A percentile compares a stretch with the other conserved stretches of the same genome.
Evolutionary conservation across 176 grass and related monocot species (phyloP).

Genomic region (Eleusine coracana): DNA sequence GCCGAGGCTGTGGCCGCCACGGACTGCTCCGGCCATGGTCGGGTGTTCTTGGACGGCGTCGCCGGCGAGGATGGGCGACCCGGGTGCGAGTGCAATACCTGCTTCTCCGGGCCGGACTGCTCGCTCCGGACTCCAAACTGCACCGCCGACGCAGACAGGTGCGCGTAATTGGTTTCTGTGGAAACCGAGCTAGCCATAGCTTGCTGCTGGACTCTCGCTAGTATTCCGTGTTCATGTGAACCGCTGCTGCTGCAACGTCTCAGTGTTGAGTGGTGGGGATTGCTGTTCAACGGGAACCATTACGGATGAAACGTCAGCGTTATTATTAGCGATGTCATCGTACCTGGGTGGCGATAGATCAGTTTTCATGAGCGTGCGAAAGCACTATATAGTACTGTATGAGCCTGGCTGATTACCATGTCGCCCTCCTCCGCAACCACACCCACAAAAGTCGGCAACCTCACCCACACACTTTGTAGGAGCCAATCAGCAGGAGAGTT

Average conservation of each 20-base stretch:
- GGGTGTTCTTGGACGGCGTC: slow-evolving; percentile 58
- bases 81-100: slow-evolving; percentile 75
- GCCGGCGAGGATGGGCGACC: slow-evolving; percentile 40
- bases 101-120: slow-evolving; percentile 68
- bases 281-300: too few species aligned
- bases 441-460: too few species aligned
- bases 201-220: too few species aligned
- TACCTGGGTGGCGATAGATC: background rate
- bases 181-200: background rate
- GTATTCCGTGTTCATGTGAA: too few species aligned
- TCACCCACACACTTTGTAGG: too few species aligned
- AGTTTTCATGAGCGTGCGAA: background rate
- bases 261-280: too few species aligned
- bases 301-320: too few species aligned
- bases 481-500: too few species aligned
- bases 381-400: too few species aligned
- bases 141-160: slow-evolving; percentile 69
- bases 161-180: background rate
- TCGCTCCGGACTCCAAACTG: slow-evolving; percentile 56
- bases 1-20: slow-evolving; percentile 67
- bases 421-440: too few species aligned
- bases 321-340: too few species aligned
- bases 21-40: slow-evolving; percentile 81
- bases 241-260: too few species aligned
- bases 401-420: background rate